phyloP scores from a whole-genome alignment of 164 flowering plant genomes.

The Akebia trifoliata region DNA sequence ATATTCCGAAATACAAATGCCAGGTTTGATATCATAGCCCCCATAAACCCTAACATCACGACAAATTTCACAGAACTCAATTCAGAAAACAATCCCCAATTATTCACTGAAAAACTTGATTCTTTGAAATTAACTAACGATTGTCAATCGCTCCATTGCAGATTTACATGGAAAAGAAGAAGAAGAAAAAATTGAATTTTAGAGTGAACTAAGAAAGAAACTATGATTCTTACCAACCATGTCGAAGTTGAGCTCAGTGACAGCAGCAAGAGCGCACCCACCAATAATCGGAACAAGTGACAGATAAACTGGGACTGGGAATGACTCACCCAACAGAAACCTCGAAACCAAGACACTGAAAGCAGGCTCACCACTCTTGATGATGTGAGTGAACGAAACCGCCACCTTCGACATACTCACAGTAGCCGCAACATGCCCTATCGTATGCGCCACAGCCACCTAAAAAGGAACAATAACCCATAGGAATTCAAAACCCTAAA shows the following conservation, averaged over 20 bases:
- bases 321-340: conserved; percentile 50
- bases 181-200: too few relatives aligned
- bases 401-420: conserved; percentile 91
- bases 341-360: conserved; percentile 80
- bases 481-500: too few relatives aligned
- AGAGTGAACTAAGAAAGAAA: neutral
- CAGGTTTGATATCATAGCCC: conserved; percentile 70
- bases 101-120: conserved; percentile 63
- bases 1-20: conserved; percentile 65
- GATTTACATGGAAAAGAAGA: too few relatives aligned
- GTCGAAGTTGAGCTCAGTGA: conserved; percentile 75
- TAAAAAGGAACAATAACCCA: conserved; percentile 6
- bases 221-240: conserved; percentile 43
- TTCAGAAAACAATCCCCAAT: conserved; percentile 22
- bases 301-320: conserved; percentile 50
- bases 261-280: conserved; percentile 62
- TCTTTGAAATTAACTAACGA: neutral
- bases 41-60: conserved; percentile 54
- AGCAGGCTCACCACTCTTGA: conserved; percentile 85
- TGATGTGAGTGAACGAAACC: conserved; percentile 84
- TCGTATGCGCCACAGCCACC: conserved; percentile 88
- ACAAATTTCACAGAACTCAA: conserved; percentile 8
- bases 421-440: conserved; percentile 86
- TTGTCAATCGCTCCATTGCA: too few relatives aligned
- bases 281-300: conserved; percentile 65